phyloP scores from a whole-genome alignment of 2,329 filamentous ascomycete genomes.

The Knoxdaviesia capensis region DNA sequence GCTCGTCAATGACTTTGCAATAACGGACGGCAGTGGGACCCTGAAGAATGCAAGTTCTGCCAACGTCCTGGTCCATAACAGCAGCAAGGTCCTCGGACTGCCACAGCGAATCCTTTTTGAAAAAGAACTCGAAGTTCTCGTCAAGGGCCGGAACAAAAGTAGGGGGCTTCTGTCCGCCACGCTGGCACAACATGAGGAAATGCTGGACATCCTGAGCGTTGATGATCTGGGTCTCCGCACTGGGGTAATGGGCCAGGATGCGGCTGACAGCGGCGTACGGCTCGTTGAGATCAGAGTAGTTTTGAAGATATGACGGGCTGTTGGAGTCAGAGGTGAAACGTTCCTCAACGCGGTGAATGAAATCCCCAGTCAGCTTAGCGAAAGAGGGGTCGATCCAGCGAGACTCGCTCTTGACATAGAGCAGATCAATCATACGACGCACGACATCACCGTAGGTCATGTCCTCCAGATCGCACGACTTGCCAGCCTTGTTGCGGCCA shows the following conservation, averaged over 20 bases:
- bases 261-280: constrained; percentile 62
- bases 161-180: constrained; percentile 84
- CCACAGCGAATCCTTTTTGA: constrained; percentile 99
- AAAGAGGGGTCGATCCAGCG: constrained; percentile 84
- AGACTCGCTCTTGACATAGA: constrained; percentile 78
- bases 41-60: constrained; percentile 87
- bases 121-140: constrained; percentile 96
- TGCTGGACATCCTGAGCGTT: constrained; percentile 97
- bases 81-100: constrained; percentile 95
- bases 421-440: constrained; percentile 68
- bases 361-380: constrained; percentile 71
- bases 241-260: constrained; percentile 67
- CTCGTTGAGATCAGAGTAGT: constrained; percentile 67
- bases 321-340: constrained; percentile 62
- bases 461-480: constrained; percentile 75
- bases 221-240: constrained; percentile 78
- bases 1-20: constrained; percentile 77
- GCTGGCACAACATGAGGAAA: constrained; percentile 82
- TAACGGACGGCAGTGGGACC: constrained; percentile 85
- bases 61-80: constrained; percentile 89
- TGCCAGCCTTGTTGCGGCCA: constrained; percentile 59
- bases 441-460: constrained; percentile 90
- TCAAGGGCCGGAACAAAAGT: constrained; percentile 93
- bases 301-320: constrained; percentile 70
- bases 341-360: constrained; percentile 92